Percentiles rank a stretch among this genome's conserved stretches.
Conservation (phyloP, 768 basidiomycete species). For the Suillus sp. region DNA sequence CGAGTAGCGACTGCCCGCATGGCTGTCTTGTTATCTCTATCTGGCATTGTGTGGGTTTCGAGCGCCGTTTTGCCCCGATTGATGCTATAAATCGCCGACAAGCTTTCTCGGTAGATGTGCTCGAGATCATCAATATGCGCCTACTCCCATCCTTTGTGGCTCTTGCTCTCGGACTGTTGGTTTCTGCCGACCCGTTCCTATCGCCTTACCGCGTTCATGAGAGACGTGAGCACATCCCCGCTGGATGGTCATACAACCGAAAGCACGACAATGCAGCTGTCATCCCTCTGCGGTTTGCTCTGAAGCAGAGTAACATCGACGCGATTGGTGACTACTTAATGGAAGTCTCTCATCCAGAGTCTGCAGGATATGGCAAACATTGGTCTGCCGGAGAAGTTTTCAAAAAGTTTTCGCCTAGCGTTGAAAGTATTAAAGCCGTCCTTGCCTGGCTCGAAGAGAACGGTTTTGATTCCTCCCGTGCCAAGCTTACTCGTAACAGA, state of each 20-base stretch:
- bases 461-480: constrained; percentile 42
- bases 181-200: constrained; percentile 19
- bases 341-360: constrained; percentile 53
- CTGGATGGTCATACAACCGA: constrained; percentile 40
- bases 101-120: neutral
- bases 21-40: constrained; percentile 3
- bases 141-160: constrained; percentile 5
- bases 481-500: constrained; percentile 41
- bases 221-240: constrained; percentile 35
- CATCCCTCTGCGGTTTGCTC: constrained; percentile 52
- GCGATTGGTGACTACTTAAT: constrained; percentile 47
- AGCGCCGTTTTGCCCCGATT: neutral
- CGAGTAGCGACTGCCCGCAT: constrained; percentile 3
- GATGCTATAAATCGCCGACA: neutral
- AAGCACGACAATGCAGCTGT: constrained; percentile 35
- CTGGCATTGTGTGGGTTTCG: neutral
- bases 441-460: constrained; percentile 44
- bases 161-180: constrained; percentile 7
- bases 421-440: constrained; percentile 44
- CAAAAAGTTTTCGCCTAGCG: constrained; percentile 46
- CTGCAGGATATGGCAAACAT: constrained; percentile 52
- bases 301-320: constrained; percentile 48
- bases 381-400: constrained; percentile 47
- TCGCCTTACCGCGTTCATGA: constrained; percentile 46
- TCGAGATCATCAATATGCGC: neutral